phyloP scores from a whole-genome alignment of 768 basidiomycete species.

The Hypholoma fasciculare region DNA sequence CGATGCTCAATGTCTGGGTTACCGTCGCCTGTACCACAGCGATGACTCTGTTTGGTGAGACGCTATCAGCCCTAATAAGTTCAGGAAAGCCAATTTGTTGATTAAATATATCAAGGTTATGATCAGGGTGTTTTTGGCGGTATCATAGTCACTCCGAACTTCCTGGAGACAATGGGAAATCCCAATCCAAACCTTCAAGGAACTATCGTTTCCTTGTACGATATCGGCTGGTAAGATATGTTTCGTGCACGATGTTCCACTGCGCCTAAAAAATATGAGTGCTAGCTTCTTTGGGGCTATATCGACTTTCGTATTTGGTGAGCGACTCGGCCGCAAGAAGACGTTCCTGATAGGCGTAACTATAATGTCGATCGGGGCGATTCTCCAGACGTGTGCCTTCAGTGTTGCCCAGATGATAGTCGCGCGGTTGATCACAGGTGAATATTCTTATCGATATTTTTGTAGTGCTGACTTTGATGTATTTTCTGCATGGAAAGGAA shows the following conservation, averaged over 20 bases:
- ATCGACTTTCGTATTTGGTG: slow-evolving; percentile 42
- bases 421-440: slow-evolving; percentile 46
- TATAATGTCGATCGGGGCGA: slow-evolving; percentile 54
- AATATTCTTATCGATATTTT: not conserved
- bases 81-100: not conserved
- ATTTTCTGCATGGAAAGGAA: slow-evolving; percentile 23
- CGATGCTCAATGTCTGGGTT: slow-evolving; percentile 44
- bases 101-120: slow-evolving; percentile 32
- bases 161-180: slow-evolving; percentile 48
- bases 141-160: slow-evolving; percentile 47
- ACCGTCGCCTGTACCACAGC: slow-evolving; percentile 52
- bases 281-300: slow-evolving; percentile 47
- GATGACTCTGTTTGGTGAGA: slow-evolving; percentile 50
- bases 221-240: slow-evolving; percentile 43
- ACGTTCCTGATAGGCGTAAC: slow-evolving; percentile 49
- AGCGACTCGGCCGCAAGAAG: slow-evolving; percentile 44
- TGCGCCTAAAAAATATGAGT: not conserved
- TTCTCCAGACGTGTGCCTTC: slow-evolving; percentile 47
- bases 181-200: slow-evolving; percentile 45
- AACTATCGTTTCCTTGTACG: slow-evolving; percentile 51
- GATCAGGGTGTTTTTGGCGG: slow-evolving; percentile 57
- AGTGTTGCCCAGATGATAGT: slow-evolving; percentile 50
- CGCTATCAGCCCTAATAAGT: not conserved
- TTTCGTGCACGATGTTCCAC: not conserved
- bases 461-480: not conserved